Conservation (phyloP, 768 basidiomycete genomes). For the Mycena venus region DNA sequence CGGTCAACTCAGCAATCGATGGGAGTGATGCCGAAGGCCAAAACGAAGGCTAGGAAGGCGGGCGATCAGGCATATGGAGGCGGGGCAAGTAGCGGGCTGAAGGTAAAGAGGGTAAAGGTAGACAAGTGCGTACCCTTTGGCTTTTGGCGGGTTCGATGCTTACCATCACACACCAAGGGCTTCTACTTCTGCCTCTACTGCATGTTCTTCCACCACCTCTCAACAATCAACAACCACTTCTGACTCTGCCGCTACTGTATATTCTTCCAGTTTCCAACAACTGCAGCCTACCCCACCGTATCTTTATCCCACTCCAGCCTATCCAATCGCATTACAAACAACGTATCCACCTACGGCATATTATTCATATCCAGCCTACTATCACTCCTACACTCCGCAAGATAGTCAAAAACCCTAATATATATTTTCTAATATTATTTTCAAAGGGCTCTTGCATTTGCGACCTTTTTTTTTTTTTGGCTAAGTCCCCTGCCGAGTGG, state of each 20-base stretch:
- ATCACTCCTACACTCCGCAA: not conserved
- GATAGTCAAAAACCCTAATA: not conserved
- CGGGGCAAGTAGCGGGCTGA: not conserved
- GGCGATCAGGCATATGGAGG: not conserved
- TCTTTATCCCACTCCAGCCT: not conserved
- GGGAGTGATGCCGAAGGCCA: not conserved
- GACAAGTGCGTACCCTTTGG: not conserved
- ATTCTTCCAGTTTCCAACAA: not conserved
- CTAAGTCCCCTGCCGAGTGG: not conserved
- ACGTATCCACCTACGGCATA: not conserved
- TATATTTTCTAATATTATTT: not conserved
- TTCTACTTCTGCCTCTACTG: not conserved
- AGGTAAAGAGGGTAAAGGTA: not conserved
- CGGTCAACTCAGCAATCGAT: not conserved
- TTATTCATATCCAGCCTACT: not conserved
- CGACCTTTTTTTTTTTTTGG: not conserved
- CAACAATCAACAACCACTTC: not conserved
- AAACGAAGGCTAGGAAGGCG: not conserved
- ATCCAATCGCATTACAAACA: not conserved
- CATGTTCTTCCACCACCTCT: not conserved
- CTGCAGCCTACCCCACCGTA: not conserved
- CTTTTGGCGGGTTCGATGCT: not conserved
- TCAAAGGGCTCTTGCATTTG: not conserved
- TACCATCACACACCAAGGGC: not conserved
- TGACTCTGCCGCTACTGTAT: not conserved